Conservation (phyloP, 805 yeast species). For the Metschnikowia shivogae region DNA sequence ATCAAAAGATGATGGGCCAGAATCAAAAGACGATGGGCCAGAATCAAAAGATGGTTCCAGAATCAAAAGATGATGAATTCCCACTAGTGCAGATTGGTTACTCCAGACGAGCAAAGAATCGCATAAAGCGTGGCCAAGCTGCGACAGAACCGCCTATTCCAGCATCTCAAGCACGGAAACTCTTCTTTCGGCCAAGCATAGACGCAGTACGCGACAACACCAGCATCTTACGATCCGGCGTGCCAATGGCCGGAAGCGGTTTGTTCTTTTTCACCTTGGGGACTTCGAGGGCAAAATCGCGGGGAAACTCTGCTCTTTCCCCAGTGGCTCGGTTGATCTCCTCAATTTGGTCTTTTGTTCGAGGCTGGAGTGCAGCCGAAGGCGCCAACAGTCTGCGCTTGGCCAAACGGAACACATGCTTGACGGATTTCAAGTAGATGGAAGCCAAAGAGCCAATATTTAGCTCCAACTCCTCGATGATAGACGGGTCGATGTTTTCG, state of each 20-base stretch:
- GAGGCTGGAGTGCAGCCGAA: slow-evolving; percentile 41
- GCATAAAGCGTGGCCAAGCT: too few species aligned
- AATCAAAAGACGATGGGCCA: too few species aligned
- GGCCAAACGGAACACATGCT: slow-evolving; percentile 69
- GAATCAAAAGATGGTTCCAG: too few species aligned
- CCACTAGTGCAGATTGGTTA: too few species aligned
- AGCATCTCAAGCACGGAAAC: not conserved
- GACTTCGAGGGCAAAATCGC: not conserved
- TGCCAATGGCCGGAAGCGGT: slow-evolving; percentile 10
- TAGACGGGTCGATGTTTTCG: slow-evolving; percentile 63
- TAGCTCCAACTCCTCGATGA: slow-evolving; percentile 77
- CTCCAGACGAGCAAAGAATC: too few species aligned
- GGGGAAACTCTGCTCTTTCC: slow-evolving; percentile 9
- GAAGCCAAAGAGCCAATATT: slow-evolving; percentile 81
- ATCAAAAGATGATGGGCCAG: too few species aligned
- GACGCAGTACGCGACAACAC: slow-evolving; percentile 34
- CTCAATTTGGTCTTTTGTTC: slow-evolving; percentile 8
- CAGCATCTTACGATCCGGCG: not conserved
- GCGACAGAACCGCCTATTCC: not conserved
- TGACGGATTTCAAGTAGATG: slow-evolving; percentile 77
- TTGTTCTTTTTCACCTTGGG: slow-evolving; percentile 1
- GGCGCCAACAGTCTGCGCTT: slow-evolving; percentile 46
- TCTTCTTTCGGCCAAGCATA: slow-evolving; percentile 20
- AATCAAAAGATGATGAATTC: too few species aligned
- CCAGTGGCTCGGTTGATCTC: slow-evolving; percentile 11